phyloP scores from a whole-genome alignment of 2,329 filamentous ascomycete genomes.

The Stenocarpella maydis region DNA sequence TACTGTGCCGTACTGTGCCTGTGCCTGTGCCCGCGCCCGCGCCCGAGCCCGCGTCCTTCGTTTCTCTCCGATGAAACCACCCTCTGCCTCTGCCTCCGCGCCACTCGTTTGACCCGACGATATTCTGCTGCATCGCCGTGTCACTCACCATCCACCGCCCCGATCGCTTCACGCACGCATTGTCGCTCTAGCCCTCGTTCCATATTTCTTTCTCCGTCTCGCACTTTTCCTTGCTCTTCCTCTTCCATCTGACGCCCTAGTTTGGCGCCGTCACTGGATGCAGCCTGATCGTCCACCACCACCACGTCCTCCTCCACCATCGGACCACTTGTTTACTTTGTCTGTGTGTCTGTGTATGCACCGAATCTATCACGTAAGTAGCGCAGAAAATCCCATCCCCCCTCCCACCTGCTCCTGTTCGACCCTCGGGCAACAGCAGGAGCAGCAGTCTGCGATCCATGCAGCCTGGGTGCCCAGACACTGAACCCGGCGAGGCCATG shows the following conservation, averaged over 20 bases:
- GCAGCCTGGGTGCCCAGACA: constrained; percentile 7
- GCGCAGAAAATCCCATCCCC: not conserved
- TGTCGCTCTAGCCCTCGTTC: constrained; percentile 2
- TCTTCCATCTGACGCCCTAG: not conserved
- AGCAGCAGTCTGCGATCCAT: not conserved
- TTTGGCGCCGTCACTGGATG: constrained; percentile 18
- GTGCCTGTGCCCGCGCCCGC: too few relatives aligned
- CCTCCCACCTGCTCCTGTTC: not conserved
- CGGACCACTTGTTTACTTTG: constrained; percentile 20
- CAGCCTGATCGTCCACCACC: not conserved
- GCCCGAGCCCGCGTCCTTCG: constrained; percentile 14
- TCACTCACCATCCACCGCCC: constrained; percentile 19
- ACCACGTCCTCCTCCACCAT: not conserved
- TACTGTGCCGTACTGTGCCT: constrained; percentile 29
- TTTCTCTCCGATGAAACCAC: constrained; percentile 24
- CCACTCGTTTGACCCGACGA: constrained; percentile 22
- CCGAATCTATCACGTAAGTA: constrained; percentile 18
- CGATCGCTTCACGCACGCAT: constrained; percentile 19
- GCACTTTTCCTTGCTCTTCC: constrained; percentile 13
- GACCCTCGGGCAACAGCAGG: constrained; percentile 6
- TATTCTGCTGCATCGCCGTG: constrained; percentile 28
- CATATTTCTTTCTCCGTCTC: constrained; percentile 19
- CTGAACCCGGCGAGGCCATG: too few relatives aligned
- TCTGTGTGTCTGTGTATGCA: not conserved
- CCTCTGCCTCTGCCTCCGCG: constrained; percentile 17